These are phyloP conservation scores for Lentinula guzmanii DNA, from an alignment of 768 basidiomycete species.

Conservation along the genomic window DNA sequence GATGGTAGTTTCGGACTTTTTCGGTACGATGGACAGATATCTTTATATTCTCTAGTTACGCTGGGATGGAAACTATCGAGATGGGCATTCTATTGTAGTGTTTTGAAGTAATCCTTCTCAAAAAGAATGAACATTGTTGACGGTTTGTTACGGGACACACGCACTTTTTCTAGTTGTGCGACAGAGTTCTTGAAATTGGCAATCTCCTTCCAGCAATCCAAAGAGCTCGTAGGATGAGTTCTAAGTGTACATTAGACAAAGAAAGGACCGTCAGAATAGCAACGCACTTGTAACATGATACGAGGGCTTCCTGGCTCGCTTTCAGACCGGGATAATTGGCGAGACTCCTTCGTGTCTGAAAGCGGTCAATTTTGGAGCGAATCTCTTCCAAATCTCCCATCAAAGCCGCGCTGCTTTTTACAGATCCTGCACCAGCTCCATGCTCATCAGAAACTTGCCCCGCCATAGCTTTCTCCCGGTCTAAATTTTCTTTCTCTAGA, in stretches of 20 bases:
- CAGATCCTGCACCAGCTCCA: slow-evolving; percentile 29
- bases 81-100: slow-evolving; percentile 34
- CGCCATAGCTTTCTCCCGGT: slow-evolving; percentile 58
- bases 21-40: not conserved
- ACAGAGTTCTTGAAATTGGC: slow-evolving; percentile 65
- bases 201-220: slow-evolving; percentile 77
- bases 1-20: not conserved
- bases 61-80: not conserved
- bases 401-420: slow-evolving; percentile 57
- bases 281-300: slow-evolving; percentile 71
- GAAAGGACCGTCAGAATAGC: not conserved
- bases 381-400: slow-evolving; percentile 75
- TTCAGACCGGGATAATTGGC: slow-evolving; percentile 52
- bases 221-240: slow-evolving; percentile 40
- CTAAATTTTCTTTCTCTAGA: slow-evolving; percentile 84
- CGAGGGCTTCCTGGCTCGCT: slow-evolving; percentile 50
- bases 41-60: not conserved
- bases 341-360: slow-evolving; percentile 50
- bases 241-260: slow-evolving; percentile 12
- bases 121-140: slow-evolving; percentile 4
- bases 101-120: slow-evolving; percentile 55
- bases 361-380: slow-evolving; percentile 64
- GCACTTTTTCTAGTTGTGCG: slow-evolving; percentile 61
- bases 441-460: slow-evolving; percentile 32
- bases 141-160: slow-evolving; percentile 9